A percentile compares a stretch with the other conserved stretches of the same genome.
phyloP scores from a whole-genome alignment of 768 basidiomycete genomes.

The Panus rudis region DNA sequence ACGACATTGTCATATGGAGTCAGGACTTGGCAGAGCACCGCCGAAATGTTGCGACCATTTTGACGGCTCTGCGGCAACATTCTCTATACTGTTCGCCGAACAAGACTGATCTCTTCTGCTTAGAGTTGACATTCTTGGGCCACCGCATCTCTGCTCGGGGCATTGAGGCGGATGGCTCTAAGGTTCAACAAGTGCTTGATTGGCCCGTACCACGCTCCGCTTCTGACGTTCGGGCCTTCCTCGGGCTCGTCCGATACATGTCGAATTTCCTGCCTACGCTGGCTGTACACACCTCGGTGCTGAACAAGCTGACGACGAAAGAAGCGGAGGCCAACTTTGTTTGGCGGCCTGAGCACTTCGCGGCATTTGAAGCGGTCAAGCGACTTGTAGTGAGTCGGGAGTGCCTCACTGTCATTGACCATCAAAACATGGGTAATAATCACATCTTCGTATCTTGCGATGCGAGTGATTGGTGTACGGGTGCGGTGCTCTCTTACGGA shows the following conservation, averaged over 20 bases:
- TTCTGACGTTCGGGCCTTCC: slow-evolving; percentile 18
- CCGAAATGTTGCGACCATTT: slow-evolving; percentile 21
- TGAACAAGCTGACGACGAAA: slow-evolving; percentile 20
- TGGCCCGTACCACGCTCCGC: slow-evolving; percentile 21
- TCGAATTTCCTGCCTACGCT: slow-evolving; percentile 18
- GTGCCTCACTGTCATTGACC: slow-evolving; percentile 27
- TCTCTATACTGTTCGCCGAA: slow-evolving; percentile 24
- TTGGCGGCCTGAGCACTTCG: slow-evolving; percentile 24
- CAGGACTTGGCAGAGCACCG: slow-evolving; percentile 23
- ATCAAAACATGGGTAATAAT: slow-evolving; percentile 21
- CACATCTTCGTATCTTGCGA: slow-evolving; percentile 30
- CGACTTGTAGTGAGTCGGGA: slow-evolving; percentile 16
- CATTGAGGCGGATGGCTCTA: slow-evolving; percentile 18
- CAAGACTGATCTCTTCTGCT: slow-evolving; percentile 23
- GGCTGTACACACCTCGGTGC: slow-evolving; percentile 22
- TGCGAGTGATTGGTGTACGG: slow-evolving; percentile 23
- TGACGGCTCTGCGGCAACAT: slow-evolving; percentile 21
- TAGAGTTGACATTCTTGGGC: slow-evolving; percentile 21
- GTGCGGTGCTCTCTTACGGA: slow-evolving; percentile 27
- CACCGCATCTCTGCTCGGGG: slow-evolving; percentile 23
- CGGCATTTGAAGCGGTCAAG: slow-evolving; percentile 32
- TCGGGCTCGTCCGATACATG: slow-evolving; percentile 25
- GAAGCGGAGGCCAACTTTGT: slow-evolving; percentile 12
- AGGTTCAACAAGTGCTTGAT: slow-evolving; percentile 20
- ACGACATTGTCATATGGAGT: slow-evolving; percentile 9